These are phyloP conservation scores for Colletotrichum agaves DNA, from an alignment of 2,329 filamentous ascomycete species.

Conservation along the genomic window DNA sequence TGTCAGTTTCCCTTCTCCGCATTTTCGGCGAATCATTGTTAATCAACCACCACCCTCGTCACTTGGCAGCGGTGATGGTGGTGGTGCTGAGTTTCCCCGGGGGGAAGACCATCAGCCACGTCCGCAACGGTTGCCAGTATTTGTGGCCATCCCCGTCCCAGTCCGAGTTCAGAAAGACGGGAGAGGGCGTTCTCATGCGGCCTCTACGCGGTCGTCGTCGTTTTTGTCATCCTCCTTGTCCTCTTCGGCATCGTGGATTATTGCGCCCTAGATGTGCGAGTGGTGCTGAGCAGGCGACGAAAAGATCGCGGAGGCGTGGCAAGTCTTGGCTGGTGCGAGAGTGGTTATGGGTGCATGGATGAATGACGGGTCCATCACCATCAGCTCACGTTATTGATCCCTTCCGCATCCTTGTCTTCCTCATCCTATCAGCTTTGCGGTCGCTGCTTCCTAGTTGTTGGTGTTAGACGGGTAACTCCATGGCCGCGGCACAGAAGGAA, in stretches of 20 bases:
- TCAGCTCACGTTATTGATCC: neutral
- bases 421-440: constrained; percentile 1
- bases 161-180: neutral
- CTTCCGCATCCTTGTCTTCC: neutral
- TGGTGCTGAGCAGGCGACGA: constrained; percentile 7
- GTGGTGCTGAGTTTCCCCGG: neutral
- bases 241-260: neutral
- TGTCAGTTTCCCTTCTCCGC: constrained; percentile 12
- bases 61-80: neutral
- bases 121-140: neutral
- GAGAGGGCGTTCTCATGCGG: neutral
- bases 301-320: neutral
- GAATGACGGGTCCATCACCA: neutral
- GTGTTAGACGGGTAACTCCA: neutral
- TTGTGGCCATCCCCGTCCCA: neutral
- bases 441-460: neutral
- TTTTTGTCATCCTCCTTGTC: neutral
- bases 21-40: neutral
- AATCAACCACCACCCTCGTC: neutral
- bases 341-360: neutral
- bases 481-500: neutral
- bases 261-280: constrained; percentile 1
- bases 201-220: neutral
- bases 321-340: neutral
- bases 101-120: constrained; percentile 1